Evolutionary conservation across 495 filamentous ascomycete genomes (phyloP), one percentile per base, ranked within the genome.

Genomic region (Neurospora hispaniola): DNA sequence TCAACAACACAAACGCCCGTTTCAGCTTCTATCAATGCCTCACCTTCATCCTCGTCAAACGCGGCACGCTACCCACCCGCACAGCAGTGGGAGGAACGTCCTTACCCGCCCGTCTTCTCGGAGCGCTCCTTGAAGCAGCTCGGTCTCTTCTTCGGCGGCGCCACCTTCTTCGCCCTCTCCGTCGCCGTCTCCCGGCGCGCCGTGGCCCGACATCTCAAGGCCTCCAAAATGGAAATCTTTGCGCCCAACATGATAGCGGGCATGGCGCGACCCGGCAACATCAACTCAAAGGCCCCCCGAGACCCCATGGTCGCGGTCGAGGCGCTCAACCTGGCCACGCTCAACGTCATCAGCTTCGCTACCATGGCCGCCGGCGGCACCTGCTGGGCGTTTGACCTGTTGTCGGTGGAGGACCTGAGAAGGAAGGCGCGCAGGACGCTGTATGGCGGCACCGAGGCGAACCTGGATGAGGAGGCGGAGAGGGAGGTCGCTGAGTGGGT

Each of bases 261-360:
- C 75, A 74, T 66, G 4, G 20, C 31, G 41, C 59, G 85, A 16
- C 54, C 27, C 9, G 54, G 54, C 12, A 66, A 66, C 54, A 66
- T 66, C 54, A 66, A 66, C 14, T 27, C 54, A 35, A 27, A 35
- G 40, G 18, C 23, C 1, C 16, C 16, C 48, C 62, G 76, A 80
- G 87, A 90, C 68, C 82, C 86, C 2, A 74, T 88, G 40, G 88
- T 94, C 27, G 94, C 94, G 0, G 78, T 93, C 59, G 90, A 95
- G 79, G 94, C 94, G 6, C 82, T 97, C 12, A 90, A 88, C 70
- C 80, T 97, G n/a, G 94, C 94, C 0, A 96, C 93, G 0, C 83
- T 97, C 72, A 95, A 96, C 75, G 90, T 93, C 5, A 35, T 90
- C 35, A 90, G 88, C 72, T 87, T 93, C 48, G 86, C 83, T 12